Conservation (phyloP, 2,329 filamentous ascomycete genomes). For the Aspergillus eucalypticola region DNA sequence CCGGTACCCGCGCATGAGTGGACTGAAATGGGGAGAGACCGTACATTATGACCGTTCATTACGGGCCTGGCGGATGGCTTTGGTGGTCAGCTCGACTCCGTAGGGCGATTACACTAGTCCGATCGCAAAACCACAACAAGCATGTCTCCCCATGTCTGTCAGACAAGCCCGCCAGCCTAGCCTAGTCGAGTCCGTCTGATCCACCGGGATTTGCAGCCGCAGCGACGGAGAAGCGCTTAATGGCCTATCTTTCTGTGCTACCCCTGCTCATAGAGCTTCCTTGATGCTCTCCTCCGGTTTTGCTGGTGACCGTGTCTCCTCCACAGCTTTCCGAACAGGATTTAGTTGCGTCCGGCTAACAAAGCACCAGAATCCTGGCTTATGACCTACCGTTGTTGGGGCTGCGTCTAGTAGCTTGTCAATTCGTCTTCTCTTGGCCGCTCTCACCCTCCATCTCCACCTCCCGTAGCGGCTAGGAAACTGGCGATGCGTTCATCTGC, state of each 20-base stretch:
- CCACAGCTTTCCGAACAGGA: constrained; percentile 9
- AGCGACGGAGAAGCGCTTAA: constrained; percentile 22
- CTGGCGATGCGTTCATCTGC: constrained; percentile 12
- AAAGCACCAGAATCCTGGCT: constrained; percentile 12
- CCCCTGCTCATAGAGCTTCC: constrained; percentile 2
- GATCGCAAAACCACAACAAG: constrained; percentile 12
- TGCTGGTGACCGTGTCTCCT: background rate
- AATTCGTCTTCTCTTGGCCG: constrained; percentile 1
- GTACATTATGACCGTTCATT: background rate
- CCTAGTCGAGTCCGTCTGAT: constrained; percentile 13
- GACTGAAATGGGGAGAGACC: background rate
- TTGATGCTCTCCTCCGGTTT: background rate
- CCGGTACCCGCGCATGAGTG: background rate
- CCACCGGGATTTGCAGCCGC: constrained; percentile 21
- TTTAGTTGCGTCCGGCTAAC: constrained; percentile 6
- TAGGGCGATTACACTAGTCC: background rate
- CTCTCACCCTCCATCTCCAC: constrained; percentile 10
- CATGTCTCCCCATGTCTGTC: constrained; percentile 13
- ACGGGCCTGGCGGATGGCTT: background rate
- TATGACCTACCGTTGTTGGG: constrained; percentile 11
- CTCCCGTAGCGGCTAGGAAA: constrained; percentile 12
- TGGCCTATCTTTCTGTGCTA: constrained; percentile 10
- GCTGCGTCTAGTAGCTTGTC: constrained; percentile 10
- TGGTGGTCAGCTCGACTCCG: constrained; percentile 17
- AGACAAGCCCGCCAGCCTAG: constrained; percentile 12